Percentiles rank a stretch among this genome's conserved stretches.
phyloP scores from a whole-genome alignment of 352 stramenopile species.

The Plasmopara viticola region DNA sequence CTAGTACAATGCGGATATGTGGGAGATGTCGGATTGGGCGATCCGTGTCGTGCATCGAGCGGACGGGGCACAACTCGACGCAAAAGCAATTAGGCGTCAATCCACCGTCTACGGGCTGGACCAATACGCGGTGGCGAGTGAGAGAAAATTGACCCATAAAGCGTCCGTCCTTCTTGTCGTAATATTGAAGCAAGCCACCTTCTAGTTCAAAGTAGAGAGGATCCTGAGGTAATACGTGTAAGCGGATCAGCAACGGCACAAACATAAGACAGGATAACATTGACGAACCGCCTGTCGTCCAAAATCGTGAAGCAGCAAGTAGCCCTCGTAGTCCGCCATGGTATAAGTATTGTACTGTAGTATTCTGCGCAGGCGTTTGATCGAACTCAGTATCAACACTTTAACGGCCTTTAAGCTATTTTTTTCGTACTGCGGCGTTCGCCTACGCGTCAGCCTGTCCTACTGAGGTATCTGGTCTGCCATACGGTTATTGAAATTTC shows the following conservation, averaged over 20 bases:
- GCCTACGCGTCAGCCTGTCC: slow-evolving; percentile 12
- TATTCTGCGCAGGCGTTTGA: background rate
- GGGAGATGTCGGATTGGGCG: slow-evolving; percentile 61
- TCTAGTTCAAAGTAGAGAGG: slow-evolving; percentile 76
- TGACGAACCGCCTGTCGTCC: slow-evolving; percentile 31
- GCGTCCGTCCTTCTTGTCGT: slow-evolving; percentile 60
- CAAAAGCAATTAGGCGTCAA: slow-evolving; percentile 60
- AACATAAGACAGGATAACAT: background rate
- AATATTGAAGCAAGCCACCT: slow-evolving; percentile 66
- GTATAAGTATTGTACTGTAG: background rate
- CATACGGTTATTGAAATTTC: background rate
- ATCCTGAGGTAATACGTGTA: slow-evolving; percentile 28
- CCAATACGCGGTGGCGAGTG: slow-evolving; percentile 60
- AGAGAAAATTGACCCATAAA: slow-evolving; percentile 66
- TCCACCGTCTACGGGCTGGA: slow-evolving; percentile 34
- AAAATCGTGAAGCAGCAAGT: slow-evolving; percentile 61
- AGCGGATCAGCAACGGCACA: slow-evolving; percentile 2
- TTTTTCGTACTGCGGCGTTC: slow-evolving; percentile 12
- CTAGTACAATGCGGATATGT: slow-evolving; percentile 46
- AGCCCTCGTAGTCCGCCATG: slow-evolving; percentile 83
- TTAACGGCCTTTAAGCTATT: slow-evolving; percentile 1
- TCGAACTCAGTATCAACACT: too few relatives aligned
- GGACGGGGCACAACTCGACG: slow-evolving; percentile 64
- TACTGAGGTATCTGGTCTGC: background rate
- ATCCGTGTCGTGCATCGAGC: slow-evolving; percentile 70